Evolutionary conservation across 306 rosid genomes (phyloP), one percentile per base, ranked within the genome.

Genomic region (Prunus kanzakura): DNA sequence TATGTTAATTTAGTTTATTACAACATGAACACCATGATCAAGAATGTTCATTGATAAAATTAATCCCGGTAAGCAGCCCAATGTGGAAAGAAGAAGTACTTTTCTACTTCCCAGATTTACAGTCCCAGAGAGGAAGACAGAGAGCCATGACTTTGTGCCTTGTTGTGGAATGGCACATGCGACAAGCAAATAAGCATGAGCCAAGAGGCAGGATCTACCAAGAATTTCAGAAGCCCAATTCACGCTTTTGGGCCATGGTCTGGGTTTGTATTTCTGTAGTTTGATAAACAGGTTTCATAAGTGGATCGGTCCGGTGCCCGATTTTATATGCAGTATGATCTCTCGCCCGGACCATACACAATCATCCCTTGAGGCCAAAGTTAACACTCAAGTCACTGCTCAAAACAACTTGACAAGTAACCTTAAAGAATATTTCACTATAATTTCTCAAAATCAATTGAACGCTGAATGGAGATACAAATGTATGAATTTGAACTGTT

Each of bases 11-110:
- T 1, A 15, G 29, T 10, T 62, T 73, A 25, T 55, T 49, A 58
- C 9, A 11, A 25, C 19, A 18, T 73, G 47, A 45, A 56, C 74
- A 32, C 67, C 13, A 7, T 58, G 45, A 57, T 57, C 67, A 73
- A 58, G 30, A 65, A 74, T 80, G 79, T 68, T 62, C 70, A 13
- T 27, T 14, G 27, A 46, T 20, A 79, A 73, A 56, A 58, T 29
- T 43, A 41, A 23, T 16, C 27, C 41, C 18, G 67, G 67, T 49
- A 56, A 43, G 50, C 76, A 72, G 30, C 56, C 77, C 65, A 43
- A 54, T 41, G 77, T 64, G 71, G 54, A 61, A 52, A 51, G 29
- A 23, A 78, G 13, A 35, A 19, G 30, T 43, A 11, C 57, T 38
- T 66, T 57, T 73, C 43, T 65, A 22, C 50, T 30, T 46, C 77